Percentiles rank a stretch among this genome's conserved stretches.
These are phyloP conservation scores for Trichoderma oligosporum DNA, from an alignment of 2,329 filamentous ascomycete genomes.

Conservation along the genomic window DNA sequence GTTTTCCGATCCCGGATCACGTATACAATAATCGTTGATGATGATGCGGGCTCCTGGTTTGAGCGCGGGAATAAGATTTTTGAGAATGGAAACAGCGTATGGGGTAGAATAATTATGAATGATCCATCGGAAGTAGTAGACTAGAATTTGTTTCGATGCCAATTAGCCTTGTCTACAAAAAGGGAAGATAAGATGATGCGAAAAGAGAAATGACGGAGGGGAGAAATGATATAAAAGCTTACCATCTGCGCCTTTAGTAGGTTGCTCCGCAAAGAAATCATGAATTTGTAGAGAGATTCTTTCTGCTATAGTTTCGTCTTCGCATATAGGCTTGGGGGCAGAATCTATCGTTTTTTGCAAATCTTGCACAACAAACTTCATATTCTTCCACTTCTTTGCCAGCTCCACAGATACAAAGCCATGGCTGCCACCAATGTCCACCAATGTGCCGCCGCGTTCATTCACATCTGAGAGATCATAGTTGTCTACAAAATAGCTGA, in stretches of 20 bases:
- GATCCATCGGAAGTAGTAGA: slow-evolving; percentile 59
- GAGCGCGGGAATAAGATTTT: slow-evolving; percentile 50
- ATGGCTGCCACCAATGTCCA: slow-evolving; percentile 57
- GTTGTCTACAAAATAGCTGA: slow-evolving; percentile 49
- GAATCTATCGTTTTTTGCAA: slow-evolving; percentile 46
- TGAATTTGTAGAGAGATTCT: slow-evolving; percentile 47
- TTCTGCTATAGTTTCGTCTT: slow-evolving; percentile 36
- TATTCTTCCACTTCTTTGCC: slow-evolving; percentile 46
- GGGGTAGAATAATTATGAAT: slow-evolving; percentile 59
- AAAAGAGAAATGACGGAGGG: not conserved
- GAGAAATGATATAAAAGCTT: slow-evolving; percentile 17
- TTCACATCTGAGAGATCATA: slow-evolving; percentile 52
- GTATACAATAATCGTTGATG: slow-evolving; percentile 45
- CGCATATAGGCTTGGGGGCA: slow-evolving; percentile 42
- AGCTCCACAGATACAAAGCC: slow-evolving; percentile 56
- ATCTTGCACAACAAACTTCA: slow-evolving; percentile 56
- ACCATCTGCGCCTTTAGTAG: slow-evolving; percentile 51
- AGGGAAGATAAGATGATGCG: no score
- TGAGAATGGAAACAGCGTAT: slow-evolving; percentile 47
- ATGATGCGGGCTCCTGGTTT: slow-evolving; percentile 51
- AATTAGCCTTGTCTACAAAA: not conserved
- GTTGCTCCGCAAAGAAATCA: slow-evolving; percentile 57
- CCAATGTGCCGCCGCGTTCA: slow-evolving; percentile 44
- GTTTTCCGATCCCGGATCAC: slow-evolving; percentile 37
- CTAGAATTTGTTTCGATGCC: slow-evolving; percentile 23